These are phyloP conservation scores for Candida berthetii DNA, from an alignment of 805 yeast genomes.

Conservation along the genomic window DNA sequence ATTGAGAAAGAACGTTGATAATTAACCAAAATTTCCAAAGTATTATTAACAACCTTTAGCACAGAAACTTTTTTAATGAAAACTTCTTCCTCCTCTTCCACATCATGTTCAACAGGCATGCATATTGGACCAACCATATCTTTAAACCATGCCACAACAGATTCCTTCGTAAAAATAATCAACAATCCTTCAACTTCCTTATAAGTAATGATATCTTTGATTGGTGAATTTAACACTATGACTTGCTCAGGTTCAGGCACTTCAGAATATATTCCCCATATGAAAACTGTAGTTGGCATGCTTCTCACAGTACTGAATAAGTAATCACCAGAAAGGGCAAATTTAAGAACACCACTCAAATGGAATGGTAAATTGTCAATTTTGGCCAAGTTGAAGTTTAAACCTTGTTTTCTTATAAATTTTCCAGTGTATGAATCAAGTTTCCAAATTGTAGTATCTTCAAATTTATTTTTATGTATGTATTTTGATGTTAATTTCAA, in stretches of 20 bases:
- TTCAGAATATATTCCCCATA: constrained; percentile 5
- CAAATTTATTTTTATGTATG: background rate
- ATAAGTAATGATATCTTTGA: constrained; percentile 4
- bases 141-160: constrained; percentile 6
- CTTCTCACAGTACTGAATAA: constrained; percentile 2
- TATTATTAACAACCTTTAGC: constrained; percentile 1
- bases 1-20: background rate
- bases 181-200: constrained; percentile 1
- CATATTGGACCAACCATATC: background rate
- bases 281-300: constrained; percentile 12
- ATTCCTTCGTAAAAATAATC: constrained; percentile 5
- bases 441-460: constrained; percentile 4
- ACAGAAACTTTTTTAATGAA: constrained; percentile 4
- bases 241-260: constrained; percentile 1
- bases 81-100: background rate
- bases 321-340: background rate
- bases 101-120: background rate
- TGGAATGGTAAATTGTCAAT: constrained; percentile 1
- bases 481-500: background rate
- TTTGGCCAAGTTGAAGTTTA: constrained; percentile 5
- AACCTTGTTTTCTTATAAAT: constrained; percentile 1
- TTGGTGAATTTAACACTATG: background rate
- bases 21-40: background rate
- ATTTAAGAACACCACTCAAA: constrained; percentile 4
- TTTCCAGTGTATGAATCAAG: constrained; percentile 4